A percentile compares a stretch with the other conserved stretches of the same genome.
Conservation (phyloP, 768 basidiomycete species). For the Auriscalpium vulgare region DNA sequence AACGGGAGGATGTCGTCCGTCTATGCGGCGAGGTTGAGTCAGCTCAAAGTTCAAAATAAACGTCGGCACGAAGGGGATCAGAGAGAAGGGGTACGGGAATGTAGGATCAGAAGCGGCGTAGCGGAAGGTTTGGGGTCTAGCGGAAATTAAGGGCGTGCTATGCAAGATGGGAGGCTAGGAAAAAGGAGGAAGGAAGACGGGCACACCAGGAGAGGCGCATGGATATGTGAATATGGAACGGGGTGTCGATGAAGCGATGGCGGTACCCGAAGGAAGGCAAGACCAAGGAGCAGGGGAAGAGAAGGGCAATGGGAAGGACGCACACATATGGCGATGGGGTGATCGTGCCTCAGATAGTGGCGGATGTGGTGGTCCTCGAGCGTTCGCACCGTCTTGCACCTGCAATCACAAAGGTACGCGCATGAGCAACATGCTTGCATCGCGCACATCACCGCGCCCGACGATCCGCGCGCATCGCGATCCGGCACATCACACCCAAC, state of each 20-base stretch:
- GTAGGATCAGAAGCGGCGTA: too few relatives aligned
- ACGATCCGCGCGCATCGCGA: not conserved
- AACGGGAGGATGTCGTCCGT: constrained; percentile 81
- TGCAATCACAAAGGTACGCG: constrained; percentile 18
- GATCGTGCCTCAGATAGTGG: constrained; percentile 52
- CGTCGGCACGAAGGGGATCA: too few relatives aligned
- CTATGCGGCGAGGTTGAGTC: constrained; percentile 27
- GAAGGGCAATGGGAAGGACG: constrained; percentile 18
- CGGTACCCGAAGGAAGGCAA: not conserved
- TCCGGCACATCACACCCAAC: too few relatives aligned
- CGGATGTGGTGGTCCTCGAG: constrained; percentile 69
- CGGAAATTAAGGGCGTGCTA: too few relatives aligned
- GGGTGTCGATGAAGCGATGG: not conserved
- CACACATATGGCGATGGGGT: constrained; percentile 76
- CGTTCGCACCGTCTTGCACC: constrained; percentile 59
- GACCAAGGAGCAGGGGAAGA: not conserved
- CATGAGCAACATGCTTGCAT: not conserved
- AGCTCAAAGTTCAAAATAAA: too few relatives aligned
- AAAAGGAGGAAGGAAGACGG: too few relatives aligned
- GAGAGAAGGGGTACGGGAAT: too few relatives aligned
- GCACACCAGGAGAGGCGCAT: too few relatives aligned
- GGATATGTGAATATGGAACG: too few relatives aligned
- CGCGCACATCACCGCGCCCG: not conserved
- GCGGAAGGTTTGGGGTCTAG: too few relatives aligned
- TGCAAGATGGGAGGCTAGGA: too few relatives aligned